A percentile compares a stretch with the other conserved stretches of the same genome.
Evolutionary conservation across 768 basidiomycete species (phyloP).

Genomic region (Rubroboletus pulcherrimus): DNA sequence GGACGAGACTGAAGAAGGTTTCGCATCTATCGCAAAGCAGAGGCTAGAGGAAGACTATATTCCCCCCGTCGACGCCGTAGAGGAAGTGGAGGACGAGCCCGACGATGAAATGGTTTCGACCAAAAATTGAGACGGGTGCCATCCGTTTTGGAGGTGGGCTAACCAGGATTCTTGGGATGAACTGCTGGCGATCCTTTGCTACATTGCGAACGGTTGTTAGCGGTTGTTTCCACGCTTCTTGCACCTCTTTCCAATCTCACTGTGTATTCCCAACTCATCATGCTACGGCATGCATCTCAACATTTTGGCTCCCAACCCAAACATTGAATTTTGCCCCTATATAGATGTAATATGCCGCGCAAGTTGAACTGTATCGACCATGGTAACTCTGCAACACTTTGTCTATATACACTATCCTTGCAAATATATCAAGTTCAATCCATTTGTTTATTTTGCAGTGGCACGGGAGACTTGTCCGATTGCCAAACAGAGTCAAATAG

Average conservation of each 20-base stretch:
- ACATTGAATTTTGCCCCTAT: background rate
- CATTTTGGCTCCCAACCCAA: background rate
- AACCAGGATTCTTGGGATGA: conserved; percentile 27
- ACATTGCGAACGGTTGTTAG: conserved; percentile 28
- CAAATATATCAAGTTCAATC: background rate
- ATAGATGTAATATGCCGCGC: background rate
- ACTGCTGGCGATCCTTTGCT: conserved; percentile 33
- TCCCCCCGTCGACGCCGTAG: conserved; percentile 9
- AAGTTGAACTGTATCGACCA: background rate
- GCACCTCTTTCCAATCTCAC: conserved; percentile 1
- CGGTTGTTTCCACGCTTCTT: conserved; percentile 29
- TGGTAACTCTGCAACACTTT: background rate
- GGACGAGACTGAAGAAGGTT: conserved; percentile 50
- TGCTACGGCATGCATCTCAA: background rate
- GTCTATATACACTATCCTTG: background rate
- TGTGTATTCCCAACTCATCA: conserved; percentile 6
- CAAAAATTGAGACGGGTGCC: conserved; percentile 4
- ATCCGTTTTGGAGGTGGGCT: conserved; percentile 4
- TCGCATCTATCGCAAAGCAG: conserved; percentile 40
- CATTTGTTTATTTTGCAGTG: background rate
- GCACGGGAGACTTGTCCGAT: background rate
- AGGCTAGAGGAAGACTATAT: conserved; percentile 28
- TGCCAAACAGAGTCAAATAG: conserved; percentile 25
- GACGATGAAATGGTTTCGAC: conserved; percentile 14
- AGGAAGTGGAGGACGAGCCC: conserved; percentile 18